Conservation (phyloP, 2,329 filamentous ascomycete species). For the Aschersonia sp. region DNA sequence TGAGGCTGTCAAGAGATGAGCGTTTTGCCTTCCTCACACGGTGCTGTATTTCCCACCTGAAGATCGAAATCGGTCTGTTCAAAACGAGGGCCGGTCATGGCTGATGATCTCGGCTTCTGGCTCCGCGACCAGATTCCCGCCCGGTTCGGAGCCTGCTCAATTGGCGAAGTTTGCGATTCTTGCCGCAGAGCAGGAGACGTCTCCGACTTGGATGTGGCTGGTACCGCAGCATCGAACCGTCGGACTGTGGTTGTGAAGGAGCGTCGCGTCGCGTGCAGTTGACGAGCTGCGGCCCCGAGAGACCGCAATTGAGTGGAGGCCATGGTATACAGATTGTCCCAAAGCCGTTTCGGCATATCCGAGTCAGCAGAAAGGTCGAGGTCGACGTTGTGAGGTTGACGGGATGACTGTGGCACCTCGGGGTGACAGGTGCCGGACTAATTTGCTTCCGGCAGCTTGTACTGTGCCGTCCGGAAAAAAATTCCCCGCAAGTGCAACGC, state of each 20-base stretch:
- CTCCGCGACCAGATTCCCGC: conserved; percentile 67
- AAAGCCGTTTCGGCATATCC: conserved; percentile 1
- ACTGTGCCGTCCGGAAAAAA: neutral
- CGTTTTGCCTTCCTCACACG: neutral
- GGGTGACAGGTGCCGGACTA: conserved; percentile 4
- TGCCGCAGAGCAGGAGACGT: conserved; percentile 28
- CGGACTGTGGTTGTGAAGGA: conserved; percentile 33
- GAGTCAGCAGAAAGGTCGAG: neutral
- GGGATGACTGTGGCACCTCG: neutral
- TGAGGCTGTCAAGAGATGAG: conserved; percentile 48
- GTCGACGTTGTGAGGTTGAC: neutral
- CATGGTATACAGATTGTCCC: conserved; percentile 15
- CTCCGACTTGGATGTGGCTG: conserved; percentile 21
- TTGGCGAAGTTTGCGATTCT: conserved; percentile 27
- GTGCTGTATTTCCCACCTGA: conserved; percentile 50
- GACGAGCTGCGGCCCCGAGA: conserved; percentile 27
- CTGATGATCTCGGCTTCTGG: conserved; percentile 65
- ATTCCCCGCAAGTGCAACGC: neutral
- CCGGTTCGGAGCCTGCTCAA: conserved; percentile 77
- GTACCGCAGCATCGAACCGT: conserved; percentile 28
- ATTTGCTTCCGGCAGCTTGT: conserved; percentile 2
- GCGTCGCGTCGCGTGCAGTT: conserved; percentile 27
- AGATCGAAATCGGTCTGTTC: conserved; percentile 90
- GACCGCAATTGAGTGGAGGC: conserved; percentile 31
- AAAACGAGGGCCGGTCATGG: conserved; percentile 89